Base-by-base conservation (phyloP, 306 rosid genomes). In the Pterocarpus santalinus region DNA sequence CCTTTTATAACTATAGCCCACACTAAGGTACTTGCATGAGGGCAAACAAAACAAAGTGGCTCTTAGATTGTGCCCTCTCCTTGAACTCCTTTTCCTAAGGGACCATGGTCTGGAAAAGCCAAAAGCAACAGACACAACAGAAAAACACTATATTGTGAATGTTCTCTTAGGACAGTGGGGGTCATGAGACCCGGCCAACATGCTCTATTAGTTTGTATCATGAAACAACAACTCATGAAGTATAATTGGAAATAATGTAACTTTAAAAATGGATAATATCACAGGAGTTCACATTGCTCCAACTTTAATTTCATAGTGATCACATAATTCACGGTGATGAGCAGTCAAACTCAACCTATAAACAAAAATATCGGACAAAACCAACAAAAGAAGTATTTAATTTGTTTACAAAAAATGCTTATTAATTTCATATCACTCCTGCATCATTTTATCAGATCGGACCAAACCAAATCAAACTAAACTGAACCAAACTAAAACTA, bases 141-240 rank as follows among this genome's bases (percentile, higher is more conserved):
- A 66, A 70, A 64, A 36, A 71, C 63, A 72, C 39, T 71, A 4
- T 6, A 16, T 62, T 77, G 80, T 65, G 38, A 76, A 47, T 83
- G 80, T 81, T 72, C 56, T 56, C 62, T 83, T 56, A 46, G 51
- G 74, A 80, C 22, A 63, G 55, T 55, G 77, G 73, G 69, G 76
- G 58, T 68, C 72, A 36, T 65, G 66, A 49, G 63, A 76, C 65
- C 28, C 72, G n/a, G 80, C 49, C 52, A 65, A 77, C 80, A 76
- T 82, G 78, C 69, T 76, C 57, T 81, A 71, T 69, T 69, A 28
- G 58, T 47, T 69, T 76, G 69, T 43, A 65, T 72, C 71, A 68
- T 56, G 57, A 70, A 22, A 68, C 49, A 71, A 53, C 47, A 35
- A 12, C 65, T 71, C 82, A 57, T 65, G 57, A 71, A 71, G 61